Base-by-base conservation (phyloP, 371 early-diverging fungal genomes). In the Smittium culicis region DNA sequence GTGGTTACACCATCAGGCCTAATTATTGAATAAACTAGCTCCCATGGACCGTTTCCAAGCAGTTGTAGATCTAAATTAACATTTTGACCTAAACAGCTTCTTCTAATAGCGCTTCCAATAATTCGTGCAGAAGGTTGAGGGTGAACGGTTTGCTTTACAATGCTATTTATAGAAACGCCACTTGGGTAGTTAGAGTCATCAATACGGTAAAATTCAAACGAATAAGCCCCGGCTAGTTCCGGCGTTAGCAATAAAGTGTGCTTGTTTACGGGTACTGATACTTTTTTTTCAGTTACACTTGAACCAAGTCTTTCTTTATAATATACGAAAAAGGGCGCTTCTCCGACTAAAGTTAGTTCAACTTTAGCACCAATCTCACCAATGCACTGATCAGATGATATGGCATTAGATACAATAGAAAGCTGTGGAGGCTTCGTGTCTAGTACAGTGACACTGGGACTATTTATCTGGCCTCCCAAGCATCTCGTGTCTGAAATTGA, bases 161-260 rank as follows among this genome's bases (percentile, higher is more conserved):
- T 56, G 1, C 61, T 25, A 0, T 65, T 54, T 14, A 75, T 64
- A 28, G 68, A 34, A 61, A 65, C 66, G 35, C 77, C 77, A 35
- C 75, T 76, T 8, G 77, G 77, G 59, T 71, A 76, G 70, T 76
- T 73, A 61, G 68, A 72, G 32, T 77, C 77, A 24, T 72, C 76
- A 32, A 77, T 64, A 11, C 64, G 71, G 71, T 72, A 72, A 61
- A 77, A 77, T 45, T 71, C 76, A 54, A 76, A 61, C 61, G 69
- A 66, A 35, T 76, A 76, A 25, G 67, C 73, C 65, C 77, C 77
- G 0, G 77, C 73, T 31, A 67, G 66, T 29, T 73, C 73, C 2
- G 77, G 77, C 34, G 69, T 68, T 34, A 77, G 54, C 24, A 56
- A 61, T 31, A 77, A 65, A 35, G 67, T 66, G 66, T 77, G 73